Conservation (phyloP, 148 eudicot species). For the Rhododendron molle region DNA sequence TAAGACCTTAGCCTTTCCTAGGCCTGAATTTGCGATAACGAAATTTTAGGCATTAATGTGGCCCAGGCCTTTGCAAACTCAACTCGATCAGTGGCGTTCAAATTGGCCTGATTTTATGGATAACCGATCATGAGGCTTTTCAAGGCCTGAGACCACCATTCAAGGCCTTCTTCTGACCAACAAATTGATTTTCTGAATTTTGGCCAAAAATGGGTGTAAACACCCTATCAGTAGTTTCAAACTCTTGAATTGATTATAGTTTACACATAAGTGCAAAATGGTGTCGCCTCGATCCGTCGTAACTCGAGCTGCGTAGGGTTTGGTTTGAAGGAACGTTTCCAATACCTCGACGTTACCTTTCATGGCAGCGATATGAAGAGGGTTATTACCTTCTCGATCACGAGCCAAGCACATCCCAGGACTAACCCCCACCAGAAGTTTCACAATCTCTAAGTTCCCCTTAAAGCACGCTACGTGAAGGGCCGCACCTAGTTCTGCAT, state of each 20-base stretch:
- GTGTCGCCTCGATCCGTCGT: neutral
- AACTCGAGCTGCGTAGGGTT: slow-evolving; percentile 9
- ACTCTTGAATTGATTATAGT: neutral
- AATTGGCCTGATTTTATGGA: too few relatives aligned
- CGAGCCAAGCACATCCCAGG: neutral
- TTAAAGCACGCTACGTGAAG: slow-evolving; percentile 37
- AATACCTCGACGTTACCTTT: slow-evolving; percentile 10
- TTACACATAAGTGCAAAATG: slow-evolving; percentile 22
- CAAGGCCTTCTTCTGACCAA: too few relatives aligned
- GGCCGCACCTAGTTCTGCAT: neutral
- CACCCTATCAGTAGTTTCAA: slow-evolving; percentile 10
- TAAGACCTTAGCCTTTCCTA: too few relatives aligned
- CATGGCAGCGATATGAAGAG: slow-evolving; percentile 24
- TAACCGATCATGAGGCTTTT: too few relatives aligned
- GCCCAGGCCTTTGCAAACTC: too few relatives aligned
- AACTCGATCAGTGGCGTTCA: too few relatives aligned
- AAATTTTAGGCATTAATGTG: too few relatives aligned
- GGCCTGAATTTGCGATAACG: too few relatives aligned
- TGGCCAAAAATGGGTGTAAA: too few relatives aligned
- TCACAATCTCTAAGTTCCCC: slow-evolving; percentile 21
- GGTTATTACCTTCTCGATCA: neutral
- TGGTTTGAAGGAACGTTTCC: neutral
- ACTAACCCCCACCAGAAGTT: neutral
- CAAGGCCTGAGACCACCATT: too few relatives aligned
- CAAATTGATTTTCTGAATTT: too few relatives aligned